Evolutionary conservation across 306 rosid genomes (phyloP).

Genomic region (Gynostemma pentaphyllum): DNA sequence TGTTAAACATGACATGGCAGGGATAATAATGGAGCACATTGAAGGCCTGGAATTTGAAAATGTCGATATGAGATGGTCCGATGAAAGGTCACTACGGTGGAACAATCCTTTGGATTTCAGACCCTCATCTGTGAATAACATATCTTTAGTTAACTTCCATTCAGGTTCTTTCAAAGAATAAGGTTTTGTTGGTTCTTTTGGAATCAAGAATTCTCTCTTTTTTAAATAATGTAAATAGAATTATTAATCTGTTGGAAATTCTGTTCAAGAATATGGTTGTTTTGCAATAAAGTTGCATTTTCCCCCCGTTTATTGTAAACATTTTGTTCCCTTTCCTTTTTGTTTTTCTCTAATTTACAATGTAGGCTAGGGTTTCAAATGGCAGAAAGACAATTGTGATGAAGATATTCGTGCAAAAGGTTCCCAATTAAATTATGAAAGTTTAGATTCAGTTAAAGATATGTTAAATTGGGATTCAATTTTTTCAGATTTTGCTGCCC

Average conservation of each 20-base stretch:
- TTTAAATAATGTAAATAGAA: background rate
- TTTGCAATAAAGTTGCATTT: background rate
- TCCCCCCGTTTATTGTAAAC: background rate
- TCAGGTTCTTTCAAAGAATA: constrained; percentile 29
- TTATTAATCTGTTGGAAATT: background rate
- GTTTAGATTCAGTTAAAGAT: too few species aligned
- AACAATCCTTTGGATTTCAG: constrained; percentile 71
- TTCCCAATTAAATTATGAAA: too few species aligned
- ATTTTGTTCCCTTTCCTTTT: background rate
- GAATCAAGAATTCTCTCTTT: background rate
- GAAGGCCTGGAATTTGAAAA: constrained; percentile 60
- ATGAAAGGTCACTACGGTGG: constrained; percentile 31
- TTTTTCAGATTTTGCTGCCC: too few species aligned
- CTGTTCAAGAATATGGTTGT: background rate
- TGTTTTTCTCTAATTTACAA: background rate
- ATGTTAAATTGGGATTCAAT: too few species aligned
- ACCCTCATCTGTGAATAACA: constrained; percentile 62
- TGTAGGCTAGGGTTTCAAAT: too few species aligned
- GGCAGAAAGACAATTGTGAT: too few species aligned
- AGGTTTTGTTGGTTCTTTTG: background rate
- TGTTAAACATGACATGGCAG: constrained; percentile 54
- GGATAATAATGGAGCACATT: constrained; percentile 76
- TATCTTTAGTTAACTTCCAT: constrained; percentile 48
- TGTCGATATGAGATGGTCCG: constrained; percentile 73
- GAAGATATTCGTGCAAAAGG: too few species aligned